Conservation (phyloP, 257 asterid species). For the Salvia hispanica region DNA sequence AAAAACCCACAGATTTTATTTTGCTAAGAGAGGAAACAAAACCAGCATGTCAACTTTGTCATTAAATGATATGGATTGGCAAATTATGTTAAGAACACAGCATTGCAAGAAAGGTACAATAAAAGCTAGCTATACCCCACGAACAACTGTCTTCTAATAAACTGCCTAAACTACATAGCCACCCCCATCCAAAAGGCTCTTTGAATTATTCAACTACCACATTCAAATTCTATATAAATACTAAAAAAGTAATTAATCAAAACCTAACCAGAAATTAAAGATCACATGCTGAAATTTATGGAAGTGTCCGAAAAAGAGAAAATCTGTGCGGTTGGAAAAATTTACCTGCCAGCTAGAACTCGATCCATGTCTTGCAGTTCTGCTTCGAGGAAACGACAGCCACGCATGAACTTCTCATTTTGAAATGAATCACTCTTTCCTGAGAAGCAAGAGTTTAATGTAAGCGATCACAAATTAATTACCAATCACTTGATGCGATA, state of each 20-base stretch:
- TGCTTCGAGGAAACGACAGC: slow-evolving; percentile 96
- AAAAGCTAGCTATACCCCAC: slow-evolving; percentile 43
- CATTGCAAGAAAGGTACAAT: slow-evolving; percentile 1
- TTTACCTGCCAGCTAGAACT: slow-evolving; percentile 77
- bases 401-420: slow-evolving; percentile 88
- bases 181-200: slow-evolving; percentile 31
- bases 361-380: slow-evolving; percentile 96
- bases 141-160: slow-evolving; percentile 32
- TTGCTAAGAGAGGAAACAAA: not conserved
- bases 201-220: slow-evolving; percentile 42
- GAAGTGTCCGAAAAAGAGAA: not conserved
- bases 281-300: not conserved
- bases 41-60: slow-evolving; percentile 6
- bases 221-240: slow-evolving; percentile 35
- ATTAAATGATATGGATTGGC: slow-evolving; percentile 20
- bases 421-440: slow-evolving; percentile 73
- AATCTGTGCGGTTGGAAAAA: not conserved
- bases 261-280: slow-evolving; percentile 30
- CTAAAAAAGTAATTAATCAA: slow-evolving; percentile 31
- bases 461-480: slow-evolving; percentile 29
- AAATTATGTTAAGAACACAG: not conserved
- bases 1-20: not conserved
- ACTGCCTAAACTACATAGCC: slow-evolving; percentile 38
- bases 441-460: slow-evolving; percentile 38
- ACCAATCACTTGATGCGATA: slow-evolving; percentile 39